Percentiles rank a stretch among this genome's conserved stretches.
Evolutionary conservation across 306 rosid species (phyloP).

Genomic region (Quercus agrifolia): DNA sequence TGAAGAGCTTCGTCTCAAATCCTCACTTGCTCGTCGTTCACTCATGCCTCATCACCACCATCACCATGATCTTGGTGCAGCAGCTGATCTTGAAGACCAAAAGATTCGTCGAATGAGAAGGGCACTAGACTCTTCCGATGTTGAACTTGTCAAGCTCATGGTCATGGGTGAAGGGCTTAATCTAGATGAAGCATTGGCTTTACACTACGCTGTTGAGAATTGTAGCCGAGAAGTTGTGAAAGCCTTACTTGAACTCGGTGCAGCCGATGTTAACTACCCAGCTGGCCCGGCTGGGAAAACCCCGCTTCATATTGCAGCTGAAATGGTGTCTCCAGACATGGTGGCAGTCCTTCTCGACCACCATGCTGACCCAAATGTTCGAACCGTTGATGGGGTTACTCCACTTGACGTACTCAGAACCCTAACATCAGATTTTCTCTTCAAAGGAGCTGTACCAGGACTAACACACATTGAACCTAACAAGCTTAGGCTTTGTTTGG

Average conservation of each 20-base stretch:
- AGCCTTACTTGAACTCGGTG: constrained; percentile 86
- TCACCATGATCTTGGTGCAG: constrained; percentile 48
- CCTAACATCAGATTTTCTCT: constrained; percentile 96
- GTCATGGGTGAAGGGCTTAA: constrained; percentile 98
- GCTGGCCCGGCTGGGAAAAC: constrained; percentile 79
- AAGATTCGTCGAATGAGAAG: constrained; percentile 87
- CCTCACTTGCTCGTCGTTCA: constrained; percentile 72
- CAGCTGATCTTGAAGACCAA: constrained; percentile 88
- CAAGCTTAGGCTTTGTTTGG: constrained; percentile 84
- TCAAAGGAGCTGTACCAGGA: constrained; percentile 98
- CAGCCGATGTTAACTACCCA: constrained; percentile 85
- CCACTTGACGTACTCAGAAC: constrained; percentile 89
- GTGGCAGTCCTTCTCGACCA: constrained; percentile 95
- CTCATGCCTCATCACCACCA: constrained; percentile 48
- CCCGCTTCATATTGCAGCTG: constrained; percentile 80
- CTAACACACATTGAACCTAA: constrained; percentile 88
- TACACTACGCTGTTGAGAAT: constrained; percentile 85
- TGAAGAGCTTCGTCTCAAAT: constrained; percentile 90
- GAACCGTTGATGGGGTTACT: constrained; percentile 75
- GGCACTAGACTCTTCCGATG: constrained; percentile 91
- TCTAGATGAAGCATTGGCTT: constrained; percentile 85
- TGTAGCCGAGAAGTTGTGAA: constrained; percentile 95
- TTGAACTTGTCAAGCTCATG: constrained; percentile 92
- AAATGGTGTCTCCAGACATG: constrained; percentile 98
- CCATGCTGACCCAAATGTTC: constrained; percentile 93